Percentiles rank a stretch among this genome's conserved stretches.
Evolutionary conservation across 2,329 filamentous ascomycete species (phyloP).

Genomic region (Ceratocystis diversiconidia): DNA sequence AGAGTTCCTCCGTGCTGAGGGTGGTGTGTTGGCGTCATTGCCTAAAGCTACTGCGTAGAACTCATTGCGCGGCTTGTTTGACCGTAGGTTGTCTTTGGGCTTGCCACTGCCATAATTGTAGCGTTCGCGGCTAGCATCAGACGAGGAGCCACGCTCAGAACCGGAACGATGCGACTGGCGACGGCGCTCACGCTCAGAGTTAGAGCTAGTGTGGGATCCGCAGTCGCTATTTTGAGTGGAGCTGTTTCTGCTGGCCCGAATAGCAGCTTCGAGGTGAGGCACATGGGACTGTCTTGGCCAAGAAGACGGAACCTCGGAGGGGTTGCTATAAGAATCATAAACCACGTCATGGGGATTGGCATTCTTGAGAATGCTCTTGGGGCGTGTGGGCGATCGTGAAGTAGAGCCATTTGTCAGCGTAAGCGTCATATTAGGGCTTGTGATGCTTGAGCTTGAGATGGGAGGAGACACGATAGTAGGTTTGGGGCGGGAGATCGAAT

Average conservation of each 20-base stretch:
- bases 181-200: conserved; percentile 7
- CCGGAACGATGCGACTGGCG: conserved; percentile 13
- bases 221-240: conserved; percentile 20
- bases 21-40: conserved; percentile 11
- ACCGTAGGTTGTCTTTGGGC: neutral
- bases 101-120: conserved; percentile 21
- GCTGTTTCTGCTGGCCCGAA: conserved; percentile 16
- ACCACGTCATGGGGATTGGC: conserved; percentile 43
- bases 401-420: neutral
- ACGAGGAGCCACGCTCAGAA: conserved; percentile 8
- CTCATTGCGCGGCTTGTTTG: conserved; percentile 17
- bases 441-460: neutral
- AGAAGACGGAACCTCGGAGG: conserved; percentile 29
- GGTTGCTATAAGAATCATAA: conserved; percentile 33
- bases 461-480: conserved; percentile 12
- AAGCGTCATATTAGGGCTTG: neutral
- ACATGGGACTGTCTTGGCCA: conserved; percentile 23
- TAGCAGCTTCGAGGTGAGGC: neutral
- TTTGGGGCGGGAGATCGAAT: conserved; percentile 5
- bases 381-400: conserved; percentile 21
- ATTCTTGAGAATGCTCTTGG: conserved; percentile 49
- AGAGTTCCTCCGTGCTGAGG: conserved; percentile 11
- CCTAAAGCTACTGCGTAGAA: conserved; percentile 19
- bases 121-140: conserved; percentile 22
- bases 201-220: conserved; percentile 1